Evolutionary conservation across 495 filamentous ascomycete genomes (phyloP), one percentile per base, ranked within the genome.

Genomic region (Lophiotrema nucula): DNA sequence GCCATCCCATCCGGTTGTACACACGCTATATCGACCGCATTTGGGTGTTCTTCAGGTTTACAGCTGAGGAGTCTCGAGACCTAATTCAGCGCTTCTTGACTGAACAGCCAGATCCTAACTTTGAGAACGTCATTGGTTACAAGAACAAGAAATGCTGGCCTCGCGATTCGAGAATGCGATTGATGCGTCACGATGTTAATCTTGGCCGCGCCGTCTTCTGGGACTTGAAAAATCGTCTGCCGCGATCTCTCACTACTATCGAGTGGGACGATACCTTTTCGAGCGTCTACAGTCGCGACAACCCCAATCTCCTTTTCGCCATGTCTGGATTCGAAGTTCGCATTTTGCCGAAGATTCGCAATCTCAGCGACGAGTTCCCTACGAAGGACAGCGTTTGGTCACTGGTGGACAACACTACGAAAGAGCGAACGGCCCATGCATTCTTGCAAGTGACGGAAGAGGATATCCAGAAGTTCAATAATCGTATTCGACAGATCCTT

Each of bases 121-220:
- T 99, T 56, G 95, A 97, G 74, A 99, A 99, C 65, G 95, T 97
- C 38, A 97, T 99, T 62, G 93, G 93, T 0, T 99, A 97, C 73
- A 88, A 88, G 74, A 99, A 96, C 73, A 99, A 97, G 79, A 99
- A 97, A 72, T 99, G 95, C 73, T 99, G 95, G 95, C 95, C 95
- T 16, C 83, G 95, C 48, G 95, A 99, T 69, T 96, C 90, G 10
- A 81, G 95, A 23, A 99, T 99, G 95, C 84, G 95, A 23, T 74
- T 99, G 62, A 99, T 99, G 95, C 85, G 95, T 62, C 95, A 99
- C 71, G 95, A 99, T 78, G 95, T 99, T 58, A 97, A 99, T 66
- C 86, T 99, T 52, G 95, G 95, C 8, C 85, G 95, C 62, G 95
- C 95, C 58, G 95, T 97, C 12, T 99, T 99, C 75, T 99, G 95